Evolutionary conservation across 108 stramenopile genomes (phyloP).

Genomic region (Discostella pseudostelligera): DNA sequence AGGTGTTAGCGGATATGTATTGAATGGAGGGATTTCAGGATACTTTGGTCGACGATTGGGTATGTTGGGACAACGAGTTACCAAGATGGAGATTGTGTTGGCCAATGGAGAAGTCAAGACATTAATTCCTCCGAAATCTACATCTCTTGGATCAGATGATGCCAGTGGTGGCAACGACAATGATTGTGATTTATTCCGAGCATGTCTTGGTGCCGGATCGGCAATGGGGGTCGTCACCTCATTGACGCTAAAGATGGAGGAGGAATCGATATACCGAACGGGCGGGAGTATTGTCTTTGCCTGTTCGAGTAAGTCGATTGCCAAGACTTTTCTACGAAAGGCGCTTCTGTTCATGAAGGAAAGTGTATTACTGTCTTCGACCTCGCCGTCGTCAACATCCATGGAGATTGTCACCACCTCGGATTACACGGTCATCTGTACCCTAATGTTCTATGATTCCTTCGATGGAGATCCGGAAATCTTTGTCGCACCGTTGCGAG

Average conservation of each 20-base stretch:
- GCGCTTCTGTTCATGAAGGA: constrained; percentile 23
- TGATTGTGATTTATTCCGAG: constrained; percentile 17
- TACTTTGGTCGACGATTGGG: constrained; percentile 27
- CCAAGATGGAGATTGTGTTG: constrained; percentile 17
- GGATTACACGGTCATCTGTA: constrained; percentile 20
- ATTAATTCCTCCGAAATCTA: neutral
- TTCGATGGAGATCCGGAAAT: constrained; percentile 14
- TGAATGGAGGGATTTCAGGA: constrained; percentile 25
- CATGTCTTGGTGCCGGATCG: constrained; percentile 28
- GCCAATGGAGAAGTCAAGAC: constrained; percentile 16
- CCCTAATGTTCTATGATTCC: constrained; percentile 25
- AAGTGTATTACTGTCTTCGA: constrained; percentile 1
- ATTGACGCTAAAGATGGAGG: constrained; percentile 19
- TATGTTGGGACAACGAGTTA: constrained; percentile 28
- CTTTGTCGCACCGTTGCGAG: constrained; percentile 13
- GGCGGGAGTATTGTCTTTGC: constrained; percentile 24
- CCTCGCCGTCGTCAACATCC: constrained; percentile 13
- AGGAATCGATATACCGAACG: constrained; percentile 12
- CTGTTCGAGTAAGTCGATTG: constrained; percentile 10
- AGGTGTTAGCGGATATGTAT: constrained; percentile 13
- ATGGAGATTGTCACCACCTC: constrained; percentile 21
- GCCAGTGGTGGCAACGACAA: neutral
- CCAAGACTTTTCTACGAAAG: constrained; percentile 3
- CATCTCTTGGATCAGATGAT: neutral
- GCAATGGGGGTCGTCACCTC: constrained; percentile 34